These are phyloP conservation scores for Tetrapisispora pingtungensis DNA, from an alignment of 805 yeast species.

Conservation along the genomic window DNA sequence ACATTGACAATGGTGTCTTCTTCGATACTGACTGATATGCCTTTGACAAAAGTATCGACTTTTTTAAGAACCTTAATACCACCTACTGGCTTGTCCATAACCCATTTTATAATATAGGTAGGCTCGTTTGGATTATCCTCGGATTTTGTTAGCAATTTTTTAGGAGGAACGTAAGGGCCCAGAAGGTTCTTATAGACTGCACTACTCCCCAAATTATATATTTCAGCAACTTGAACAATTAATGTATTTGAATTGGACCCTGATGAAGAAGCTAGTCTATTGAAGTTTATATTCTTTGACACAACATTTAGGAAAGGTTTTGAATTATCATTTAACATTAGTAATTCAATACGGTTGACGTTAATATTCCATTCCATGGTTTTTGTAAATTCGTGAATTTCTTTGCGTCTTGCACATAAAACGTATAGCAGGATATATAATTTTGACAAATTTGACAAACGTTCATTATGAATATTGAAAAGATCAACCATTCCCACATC, in stretches of 20 bases:
- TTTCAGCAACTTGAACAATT: constrained; percentile 53
- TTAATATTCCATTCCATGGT: constrained; percentile 51
- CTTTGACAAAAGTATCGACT: constrained; percentile 51
- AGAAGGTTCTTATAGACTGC: constrained; percentile 64
- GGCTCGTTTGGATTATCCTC: constrained; percentile 9
- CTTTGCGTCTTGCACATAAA: constrained; percentile 29
- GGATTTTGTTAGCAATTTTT: constrained; percentile 3
- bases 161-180: constrained; percentile 34
- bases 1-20: constrained; percentile 55
- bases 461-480: constrained; percentile 31
- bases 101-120: constrained; percentile 52
- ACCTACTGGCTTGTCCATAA: constrained; percentile 76
- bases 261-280: constrained; percentile 51
- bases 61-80: constrained; percentile 75
- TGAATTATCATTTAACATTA: constrained; percentile 50
- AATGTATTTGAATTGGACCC: constrained; percentile 58
- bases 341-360: constrained; percentile 63
- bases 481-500: constrained; percentile 40
- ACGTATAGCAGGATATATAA: constrained; percentile 38
- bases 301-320: constrained; percentile 63
- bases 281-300: constrained; percentile 49
- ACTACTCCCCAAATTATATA: constrained; percentile 48
- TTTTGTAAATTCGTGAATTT: constrained; percentile 25
- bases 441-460: constrained; percentile 32
- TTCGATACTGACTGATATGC: constrained; percentile 65